A percentile compares a stretch with the other conserved stretches of the same genome.
Evolutionary conservation across 2,329 filamentous ascomycete genomes (phyloP).

Genomic region (Alternaria incomplexa): DNA sequence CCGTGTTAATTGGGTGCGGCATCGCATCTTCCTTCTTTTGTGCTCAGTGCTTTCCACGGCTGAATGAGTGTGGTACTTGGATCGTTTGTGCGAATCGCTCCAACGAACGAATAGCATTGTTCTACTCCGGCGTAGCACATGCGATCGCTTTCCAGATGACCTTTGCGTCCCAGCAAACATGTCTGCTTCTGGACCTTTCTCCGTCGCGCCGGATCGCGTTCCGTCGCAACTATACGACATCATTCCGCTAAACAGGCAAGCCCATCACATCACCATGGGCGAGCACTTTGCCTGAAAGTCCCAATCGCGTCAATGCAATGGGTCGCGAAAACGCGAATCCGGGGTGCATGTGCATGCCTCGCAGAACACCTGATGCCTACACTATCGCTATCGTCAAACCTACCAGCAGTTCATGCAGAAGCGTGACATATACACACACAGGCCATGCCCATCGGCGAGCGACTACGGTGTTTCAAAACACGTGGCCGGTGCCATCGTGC

Average conservation of each 20-base stretch:
- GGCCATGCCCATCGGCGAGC: not conserved
- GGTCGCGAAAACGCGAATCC: not conserved
- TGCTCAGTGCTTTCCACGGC: constrained; percentile 1
- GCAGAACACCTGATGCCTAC: not conserved
- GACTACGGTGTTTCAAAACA: constrained; percentile 12
- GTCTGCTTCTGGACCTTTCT: constrained; percentile 2
- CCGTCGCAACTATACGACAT: not conserved
- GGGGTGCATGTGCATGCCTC: not conserved
- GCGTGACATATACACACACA: not conserved
- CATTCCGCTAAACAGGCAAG: not conserved
- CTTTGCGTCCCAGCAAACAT: constrained; percentile 4
- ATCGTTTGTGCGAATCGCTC: constrained; percentile 2
- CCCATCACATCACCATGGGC: not conserved
- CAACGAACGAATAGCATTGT: not conserved
- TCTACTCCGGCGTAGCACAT: not conserved
- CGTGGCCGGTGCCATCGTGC: constrained; percentile 13
- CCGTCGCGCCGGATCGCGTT: not conserved
- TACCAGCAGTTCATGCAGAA: constrained; percentile 9
- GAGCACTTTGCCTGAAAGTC: not conserved
- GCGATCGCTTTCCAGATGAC: constrained; percentile 7
- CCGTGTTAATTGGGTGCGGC: not conserved
- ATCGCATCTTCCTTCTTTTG: not conserved
- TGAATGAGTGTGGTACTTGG: constrained; percentile 1
- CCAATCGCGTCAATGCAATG: not conserved
- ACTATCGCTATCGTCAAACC: not conserved